phyloP scores from a whole-genome alignment of 2,329 filamentous ascomycete species.

The Colletotrichum phormii region DNA sequence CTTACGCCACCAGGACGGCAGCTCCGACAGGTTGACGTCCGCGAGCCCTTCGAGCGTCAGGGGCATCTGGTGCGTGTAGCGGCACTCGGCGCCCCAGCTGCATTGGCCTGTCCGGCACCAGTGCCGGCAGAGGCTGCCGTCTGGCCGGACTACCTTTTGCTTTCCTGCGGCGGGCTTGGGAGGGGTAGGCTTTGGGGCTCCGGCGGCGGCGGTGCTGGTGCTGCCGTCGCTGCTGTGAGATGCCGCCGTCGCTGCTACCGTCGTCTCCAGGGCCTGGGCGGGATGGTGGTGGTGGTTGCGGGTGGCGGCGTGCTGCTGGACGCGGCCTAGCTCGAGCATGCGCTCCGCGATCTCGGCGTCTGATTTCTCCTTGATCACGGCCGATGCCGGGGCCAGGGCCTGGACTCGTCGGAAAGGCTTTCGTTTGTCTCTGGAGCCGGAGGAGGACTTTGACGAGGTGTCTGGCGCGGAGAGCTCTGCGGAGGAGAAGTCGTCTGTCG shows the following conservation, averaged over 20 bases:
- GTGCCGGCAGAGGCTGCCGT: constrained; percentile 52
- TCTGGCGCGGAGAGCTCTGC: constrained; percentile 14
- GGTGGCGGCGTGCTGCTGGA: not conserved
- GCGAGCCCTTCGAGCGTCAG: constrained; percentile 51
- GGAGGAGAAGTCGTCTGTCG: constrained; percentile 29
- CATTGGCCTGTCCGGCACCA: constrained; percentile 63
- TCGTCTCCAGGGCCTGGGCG: not conserved
- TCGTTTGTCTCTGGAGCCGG: not conserved
- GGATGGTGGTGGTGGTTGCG: not conserved
- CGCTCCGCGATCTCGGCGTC: constrained; percentile 10
- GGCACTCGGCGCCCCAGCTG: constrained; percentile 56
- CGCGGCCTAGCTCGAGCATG: constrained; percentile 20
- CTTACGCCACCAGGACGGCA: constrained; percentile 56
- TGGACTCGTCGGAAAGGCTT: not conserved
- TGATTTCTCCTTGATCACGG: constrained; percentile 1
- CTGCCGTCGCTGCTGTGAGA: too few species aligned
- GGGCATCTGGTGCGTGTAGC: constrained; percentile 61
- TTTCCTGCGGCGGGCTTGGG: constrained; percentile 1
- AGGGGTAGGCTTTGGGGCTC: not conserved
- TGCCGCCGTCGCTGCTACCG: too few species aligned
- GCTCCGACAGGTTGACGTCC: constrained; percentile 53
- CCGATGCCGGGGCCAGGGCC: not conserved
- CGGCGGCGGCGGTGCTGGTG: not conserved
- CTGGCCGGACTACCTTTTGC: constrained; percentile 12
- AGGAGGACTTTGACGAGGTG: constrained; percentile 1